Evolutionary conservation across 2,329 filamentous ascomycete genomes (phyloP).

Genomic region (Aureobasidium sp.): DNA sequence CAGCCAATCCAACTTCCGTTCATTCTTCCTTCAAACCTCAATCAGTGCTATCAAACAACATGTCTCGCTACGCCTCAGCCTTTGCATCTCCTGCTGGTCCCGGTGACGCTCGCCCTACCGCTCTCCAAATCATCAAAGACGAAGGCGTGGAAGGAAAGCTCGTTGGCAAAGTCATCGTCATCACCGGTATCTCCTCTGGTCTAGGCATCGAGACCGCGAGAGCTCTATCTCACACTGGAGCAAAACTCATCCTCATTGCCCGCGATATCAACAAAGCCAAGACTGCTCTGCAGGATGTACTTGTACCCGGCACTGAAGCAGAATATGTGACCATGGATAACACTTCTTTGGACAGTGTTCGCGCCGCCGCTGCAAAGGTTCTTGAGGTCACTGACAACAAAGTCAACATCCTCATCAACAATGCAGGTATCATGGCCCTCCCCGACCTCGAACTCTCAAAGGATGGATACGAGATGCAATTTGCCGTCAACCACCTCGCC

Average conservation of each 20-base stretch:
- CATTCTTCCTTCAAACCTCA: not conserved
- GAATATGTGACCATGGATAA: conserved; percentile 35
- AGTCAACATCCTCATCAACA: conserved; percentile 43
- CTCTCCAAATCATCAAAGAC: conserved; percentile 31
- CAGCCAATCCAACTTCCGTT: not conserved
- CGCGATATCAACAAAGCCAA: conserved; percentile 48
- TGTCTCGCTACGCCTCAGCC: conserved; percentile 5
- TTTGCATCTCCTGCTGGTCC: not conserved
- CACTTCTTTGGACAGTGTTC: conserved; percentile 36
- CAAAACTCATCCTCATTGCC: conserved; percentile 49
- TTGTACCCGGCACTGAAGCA: conserved; percentile 22
- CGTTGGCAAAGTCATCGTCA: conserved; percentile 41
- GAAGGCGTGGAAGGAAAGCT: conserved; percentile 36
- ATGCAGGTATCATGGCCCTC: too few relatives aligned
- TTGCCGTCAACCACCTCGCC: conserved; percentile 60
- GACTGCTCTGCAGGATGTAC: conserved; percentile 33
- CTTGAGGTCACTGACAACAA: conserved; percentile 34
- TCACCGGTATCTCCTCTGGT: conserved; percentile 52
- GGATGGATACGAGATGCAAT: conserved; percentile 59
- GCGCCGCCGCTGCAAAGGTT: conserved; percentile 36
- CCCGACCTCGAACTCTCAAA: too few relatives aligned
- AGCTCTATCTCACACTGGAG: conserved; percentile 52
- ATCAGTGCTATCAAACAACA: not conserved
- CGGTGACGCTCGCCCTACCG: conserved; percentile 30
- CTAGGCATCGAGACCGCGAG: conserved; percentile 50